These are phyloP conservation scores for Trichoderma cornu-damae DNA, from an alignment of 2,329 filamentous ascomycete species.

Conservation along the genomic window DNA sequence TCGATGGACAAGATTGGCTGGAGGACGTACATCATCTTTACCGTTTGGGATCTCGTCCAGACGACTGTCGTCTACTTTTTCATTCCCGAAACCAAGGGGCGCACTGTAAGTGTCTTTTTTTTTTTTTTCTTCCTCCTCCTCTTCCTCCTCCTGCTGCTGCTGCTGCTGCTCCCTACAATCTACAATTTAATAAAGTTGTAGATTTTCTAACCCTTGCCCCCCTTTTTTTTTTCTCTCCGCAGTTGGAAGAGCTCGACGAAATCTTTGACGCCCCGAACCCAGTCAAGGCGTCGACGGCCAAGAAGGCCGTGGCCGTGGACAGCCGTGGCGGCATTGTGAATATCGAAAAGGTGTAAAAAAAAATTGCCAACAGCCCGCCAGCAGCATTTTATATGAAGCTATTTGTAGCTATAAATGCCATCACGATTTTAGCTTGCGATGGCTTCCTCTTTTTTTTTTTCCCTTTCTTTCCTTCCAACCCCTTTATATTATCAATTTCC, in stretches of 20 bases:
- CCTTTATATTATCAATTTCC: too few relatives aligned
- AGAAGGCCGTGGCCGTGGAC: slow-evolving; percentile 38
- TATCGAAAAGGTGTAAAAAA: slow-evolving; percentile 24
- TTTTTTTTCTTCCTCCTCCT: too few relatives aligned
- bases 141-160: too few relatives aligned
- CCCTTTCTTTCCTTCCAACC: too few relatives aligned
- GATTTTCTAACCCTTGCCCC: too few relatives aligned
- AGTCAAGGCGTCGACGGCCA: slow-evolving; percentile 41
- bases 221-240: background rate
- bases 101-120: slow-evolving; percentile 34
- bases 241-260: slow-evolving; percentile 49
- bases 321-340: slow-evolving; percentile 31
- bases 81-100: slow-evolving; percentile 34
- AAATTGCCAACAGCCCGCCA: too few relatives aligned
- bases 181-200: too few relatives aligned
- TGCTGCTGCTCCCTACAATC: too few relatives aligned
- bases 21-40: slow-evolving; percentile 49
- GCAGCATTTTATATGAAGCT: background rate
- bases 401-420: too few relatives aligned
- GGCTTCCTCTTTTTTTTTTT: too few relatives aligned
- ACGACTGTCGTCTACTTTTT: slow-evolving; percentile 25
- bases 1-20: slow-evolving; percentile 46
- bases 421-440: background rate
- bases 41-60: slow-evolving; percentile 37
- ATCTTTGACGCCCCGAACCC: slow-evolving; percentile 43